Base-by-base conservation (phyloP, 768 basidiomycete genomes). In the Naganishia antarctica region DNA sequence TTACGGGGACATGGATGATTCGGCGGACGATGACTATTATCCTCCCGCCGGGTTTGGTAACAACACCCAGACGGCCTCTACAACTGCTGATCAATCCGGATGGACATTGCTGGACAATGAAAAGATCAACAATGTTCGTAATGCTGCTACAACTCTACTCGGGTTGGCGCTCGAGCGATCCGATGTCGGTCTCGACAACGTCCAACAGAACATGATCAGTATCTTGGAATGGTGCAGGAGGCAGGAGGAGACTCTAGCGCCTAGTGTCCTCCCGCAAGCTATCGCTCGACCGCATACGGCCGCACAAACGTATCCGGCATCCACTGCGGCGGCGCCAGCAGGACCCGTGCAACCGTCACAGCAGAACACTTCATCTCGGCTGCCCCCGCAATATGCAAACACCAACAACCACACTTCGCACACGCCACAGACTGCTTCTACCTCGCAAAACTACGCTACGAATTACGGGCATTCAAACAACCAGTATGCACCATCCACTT, bases 1-100 rank as follows among this genome's bases (percentile, higher is more conserved):
- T 21, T 37, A 57, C 25, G 47, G 47, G 13, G 53, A 57, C 26
- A 57, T 57, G 53, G 53, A 57, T 57, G 53, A 57, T 37, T 57
- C 53, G 8, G 53, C 32, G 23, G 53, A 57, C 4, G 53, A 57
- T 13, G 53, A 41, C 15, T 57, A 57, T 34, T 57, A 57, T 57
- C 37, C 53, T 6, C 32, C 53, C 11, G 25, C 21, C 2, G 37
- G 32, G n/a, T 57, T 57, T 40, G 53, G 53, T 3, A 57, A 44
- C n/a, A 44, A 21, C n/a, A 44, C 37, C 40, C 53, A 40, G 15
- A 11, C 53, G 9, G 25, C 37, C 28, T 8, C 47, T 12, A 26
- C 34, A 15, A 7, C 53, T 3, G 15, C 53, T 21, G 37, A 25
- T 37, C 15, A 18, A 9, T 23, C 53, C 21, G 53, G 53, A 9